Base-by-base conservation (phyloP, 139 green algal species). In the Picochlorum sp. region DNA sequence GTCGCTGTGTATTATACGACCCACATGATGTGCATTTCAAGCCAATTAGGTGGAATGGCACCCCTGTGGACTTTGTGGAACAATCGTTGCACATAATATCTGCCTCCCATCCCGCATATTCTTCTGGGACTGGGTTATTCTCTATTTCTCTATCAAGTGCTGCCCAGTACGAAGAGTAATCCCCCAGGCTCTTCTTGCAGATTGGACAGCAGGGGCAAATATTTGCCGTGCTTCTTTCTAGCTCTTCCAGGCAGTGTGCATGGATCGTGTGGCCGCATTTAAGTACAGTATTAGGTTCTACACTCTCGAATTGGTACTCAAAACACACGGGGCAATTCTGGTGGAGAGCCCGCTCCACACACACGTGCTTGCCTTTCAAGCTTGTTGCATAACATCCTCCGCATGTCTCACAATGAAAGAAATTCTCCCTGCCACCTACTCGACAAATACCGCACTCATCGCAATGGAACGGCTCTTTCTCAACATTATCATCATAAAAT, bases 211-310 rank as follows among this genome's bases (percentile, higher is more conserved):
- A 61, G 65, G 82, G 80, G 67, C 82, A 87, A 21, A 81, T 69
- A 61, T 63, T 77, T 26, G 56, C 73, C 15, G 50, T 24, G 66
- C 81, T 77, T 6, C 63, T 64, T 24, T 76, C 69, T 62, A 90
- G 68, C 13, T 75, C 70, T 41, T 66, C 57, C n/a, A 89, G 52
- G 62, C 86, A 94, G 9, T 73, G 60, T 50, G 81, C 68, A 75
- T 97, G 91, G 41, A 97, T 93, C 26, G 88, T 95, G 80, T 97
- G 91, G 1, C 91, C 91, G 57, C 91, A 97, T 6, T 65, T 69
- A 56, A 97, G 81, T 50, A 97, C 89, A 16, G 77, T 83, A 54
- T 90, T 95, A 15, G 85, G 77, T 58, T 81, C 76, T 20, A 90
- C 76, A 30, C 68, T 86, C 69, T 97, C 91, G 71, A 97, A 97